These are phyloP conservation scores for Karstenula rhodostoma DNA, from an alignment of 2,329 filamentous ascomycete genomes.

Conservation along the genomic window DNA sequence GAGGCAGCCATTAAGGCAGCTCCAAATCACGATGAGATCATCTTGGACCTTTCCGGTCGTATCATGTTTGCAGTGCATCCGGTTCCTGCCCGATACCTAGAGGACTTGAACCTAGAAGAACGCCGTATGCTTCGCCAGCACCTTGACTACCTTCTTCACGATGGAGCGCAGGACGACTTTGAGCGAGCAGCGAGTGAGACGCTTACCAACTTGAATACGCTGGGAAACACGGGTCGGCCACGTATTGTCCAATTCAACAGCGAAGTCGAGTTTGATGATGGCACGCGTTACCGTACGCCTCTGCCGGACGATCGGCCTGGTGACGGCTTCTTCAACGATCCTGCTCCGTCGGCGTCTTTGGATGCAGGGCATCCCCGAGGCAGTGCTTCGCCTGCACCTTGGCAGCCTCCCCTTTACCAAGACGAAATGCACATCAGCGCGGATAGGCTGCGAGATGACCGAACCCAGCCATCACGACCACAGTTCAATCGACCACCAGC, in stretches of 20 bases:
- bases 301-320: neutral
- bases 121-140: neutral
- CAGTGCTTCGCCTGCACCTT: neutral
- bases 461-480: neutral
- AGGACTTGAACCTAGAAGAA: neutral
- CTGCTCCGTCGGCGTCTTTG: neutral
- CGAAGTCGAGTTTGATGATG: neutral
- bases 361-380: neutral
- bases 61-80: neutral
- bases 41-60: neutral
- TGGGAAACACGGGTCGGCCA: neutral
- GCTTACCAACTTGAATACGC: neutral
- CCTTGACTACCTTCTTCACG: neutral
- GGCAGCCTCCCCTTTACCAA: neutral
- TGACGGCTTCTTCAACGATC: neutral
- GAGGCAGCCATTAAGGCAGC: neutral
- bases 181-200: neutral
- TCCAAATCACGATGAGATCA: neutral
- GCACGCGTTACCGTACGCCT: neutral
- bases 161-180: neutral
- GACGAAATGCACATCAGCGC: neutral
- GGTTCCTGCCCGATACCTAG: neutral
- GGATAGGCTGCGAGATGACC: neutral
- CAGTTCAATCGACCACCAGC: neutral
- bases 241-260: neutral